These are phyloP conservation scores for Glebionis coronaria DNA, from an alignment of 129 eudicot species.

Conservation along the genomic window DNA sequence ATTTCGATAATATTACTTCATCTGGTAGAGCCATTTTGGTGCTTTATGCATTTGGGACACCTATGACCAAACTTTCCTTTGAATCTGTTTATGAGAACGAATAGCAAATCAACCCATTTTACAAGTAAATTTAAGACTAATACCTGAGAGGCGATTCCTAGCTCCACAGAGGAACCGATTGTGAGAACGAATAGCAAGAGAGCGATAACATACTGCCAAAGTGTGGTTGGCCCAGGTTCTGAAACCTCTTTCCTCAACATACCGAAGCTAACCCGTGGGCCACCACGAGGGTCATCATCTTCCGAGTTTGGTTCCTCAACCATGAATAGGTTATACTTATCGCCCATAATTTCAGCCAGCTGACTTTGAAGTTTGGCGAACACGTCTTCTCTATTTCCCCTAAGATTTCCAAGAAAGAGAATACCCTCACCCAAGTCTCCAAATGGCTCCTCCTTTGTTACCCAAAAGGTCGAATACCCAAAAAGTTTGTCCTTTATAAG, in stretches of 20 bases:
- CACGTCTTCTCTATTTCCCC: conserved; percentile 86
- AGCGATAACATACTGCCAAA: conserved; percentile 98
- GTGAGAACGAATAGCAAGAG: conserved; percentile 84
- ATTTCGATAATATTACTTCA: too few species aligned
- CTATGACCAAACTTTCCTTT: too few species aligned
- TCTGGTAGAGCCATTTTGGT: too few species aligned
- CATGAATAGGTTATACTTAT: conserved; percentile 94
- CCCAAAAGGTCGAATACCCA: conserved; percentile 96
- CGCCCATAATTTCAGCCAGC: conserved; percentile 80
- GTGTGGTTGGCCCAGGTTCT: conserved; percentile 90
- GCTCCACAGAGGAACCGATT: conserved; percentile 95
- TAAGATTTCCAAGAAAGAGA: conserved; percentile 93
- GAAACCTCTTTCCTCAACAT: conserved; percentile 95
- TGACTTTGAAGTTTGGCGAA: conserved; percentile 82
- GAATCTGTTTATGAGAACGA: too few species aligned
- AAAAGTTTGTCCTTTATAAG: conserved; percentile 85
- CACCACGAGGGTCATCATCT: conserved; percentile 97
- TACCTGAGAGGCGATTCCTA: conserved; percentile 99
- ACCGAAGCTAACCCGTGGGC: conserved; percentile 98
- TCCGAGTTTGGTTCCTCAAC: conserved; percentile 97
- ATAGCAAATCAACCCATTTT: too few species aligned
- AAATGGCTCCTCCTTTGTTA: conserved; percentile 92
- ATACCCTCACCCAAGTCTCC: conserved; percentile 96
- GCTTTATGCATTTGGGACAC: too few species aligned
- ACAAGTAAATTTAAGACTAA: conserved; percentile 6